Evolutionary conservation across 2,329 filamentous ascomycete species (phyloP), one percentile per base, ranked within the genome.

Genomic region (Venturia effusa): DNA sequence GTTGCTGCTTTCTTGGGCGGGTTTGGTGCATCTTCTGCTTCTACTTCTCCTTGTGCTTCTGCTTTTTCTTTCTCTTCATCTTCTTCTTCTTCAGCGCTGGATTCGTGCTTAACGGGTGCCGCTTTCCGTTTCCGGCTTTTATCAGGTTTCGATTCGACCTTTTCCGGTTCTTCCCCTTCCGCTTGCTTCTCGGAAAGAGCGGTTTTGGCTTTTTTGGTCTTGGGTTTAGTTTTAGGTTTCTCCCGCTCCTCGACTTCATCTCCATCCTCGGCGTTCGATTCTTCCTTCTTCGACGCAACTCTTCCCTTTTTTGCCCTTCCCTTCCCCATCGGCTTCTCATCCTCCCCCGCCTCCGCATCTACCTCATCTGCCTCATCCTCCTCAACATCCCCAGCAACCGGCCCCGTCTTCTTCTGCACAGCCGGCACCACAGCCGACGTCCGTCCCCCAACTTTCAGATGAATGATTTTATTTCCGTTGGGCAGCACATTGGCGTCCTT

Each of bases 391-490:
- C 80, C 83, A 22, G 82, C 79, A 19, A 85, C 82, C 39, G 80
- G 77, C 1, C 81, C 84, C 1, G 83, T 86, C 79, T 96, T 96
- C 79, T 92, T 96, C 78, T 97, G 94, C 34, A 94, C 77, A 15
- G 81, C 85, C 0, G 92, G 92, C 0, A 95, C 91, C 62, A 93
- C 88, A 59, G 92, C 96, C 71, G 90, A 96, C 3, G 94, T 97
- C 57, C 94, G 81, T 1, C 93, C 92, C 0, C 93, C 93, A 0
- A 97, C 93, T 0, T 88, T 97, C 60, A 97, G 76, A 71, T 93
- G 94, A 0, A 86, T 85, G 57, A 97, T 87, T 74, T 88, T 92
- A 67, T 92, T 88, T 0, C 94, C 94, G 67, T 85, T 95, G 0
- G 93, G 93, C 34, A 97, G 76, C 60, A 81, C 83, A 4, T 83